These are phyloP conservation scores for Cadophora gregata DNA, from an alignment of 2,329 filamentous ascomycete species.

Conservation along the genomic window DNA sequence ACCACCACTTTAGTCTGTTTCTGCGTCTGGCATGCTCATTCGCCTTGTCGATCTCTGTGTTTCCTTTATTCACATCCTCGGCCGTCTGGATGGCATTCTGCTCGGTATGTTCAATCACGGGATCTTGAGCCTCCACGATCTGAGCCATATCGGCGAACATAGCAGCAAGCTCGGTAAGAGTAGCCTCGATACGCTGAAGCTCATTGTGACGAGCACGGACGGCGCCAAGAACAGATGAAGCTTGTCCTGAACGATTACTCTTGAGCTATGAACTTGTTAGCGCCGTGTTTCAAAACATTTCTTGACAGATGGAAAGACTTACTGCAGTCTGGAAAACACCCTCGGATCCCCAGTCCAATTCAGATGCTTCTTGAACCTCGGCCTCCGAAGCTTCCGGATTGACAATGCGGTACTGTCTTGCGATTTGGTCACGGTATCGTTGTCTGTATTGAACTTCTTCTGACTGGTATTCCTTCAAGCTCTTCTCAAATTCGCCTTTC, in stretches of 20 bases:
- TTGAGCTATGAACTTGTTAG: conserved; percentile 61
- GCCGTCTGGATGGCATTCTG: conserved; percentile 69
- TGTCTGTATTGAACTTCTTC: conserved; percentile 75
- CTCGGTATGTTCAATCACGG: conserved; percentile 66
- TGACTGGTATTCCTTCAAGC: conserved; percentile 72
- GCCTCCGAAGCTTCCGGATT: conserved; percentile 79
- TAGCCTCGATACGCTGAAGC: conserved; percentile 80
- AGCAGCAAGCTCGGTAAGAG: conserved; percentile 70
- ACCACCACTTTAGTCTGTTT: conserved; percentile 84
- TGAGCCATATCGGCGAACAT: conserved; percentile 79
- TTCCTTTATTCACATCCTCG: conserved; percentile 71
- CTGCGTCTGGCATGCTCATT: conserved; percentile 69
- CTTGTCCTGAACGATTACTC: conserved; percentile 76
- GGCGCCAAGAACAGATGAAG: conserved; percentile 74
- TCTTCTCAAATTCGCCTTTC: conserved; percentile 74
- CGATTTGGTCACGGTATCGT: conserved; percentile 78
- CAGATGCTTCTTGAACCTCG: conserved; percentile 71
- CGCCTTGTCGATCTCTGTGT: conserved; percentile 71
- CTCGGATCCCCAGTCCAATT: conserved; percentile 77
- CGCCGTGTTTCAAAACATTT: conserved; percentile 14
- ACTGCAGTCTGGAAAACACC: conserved; percentile 85
- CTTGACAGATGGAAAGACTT: conserved; percentile 48
- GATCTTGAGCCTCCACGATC: conserved; percentile 75
- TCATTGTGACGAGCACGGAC: conserved; percentile 85
- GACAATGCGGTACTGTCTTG: conserved; percentile 80